Conservation (phyloP, 257 asterid species). For the Nicotiana obtusifolia region DNA sequence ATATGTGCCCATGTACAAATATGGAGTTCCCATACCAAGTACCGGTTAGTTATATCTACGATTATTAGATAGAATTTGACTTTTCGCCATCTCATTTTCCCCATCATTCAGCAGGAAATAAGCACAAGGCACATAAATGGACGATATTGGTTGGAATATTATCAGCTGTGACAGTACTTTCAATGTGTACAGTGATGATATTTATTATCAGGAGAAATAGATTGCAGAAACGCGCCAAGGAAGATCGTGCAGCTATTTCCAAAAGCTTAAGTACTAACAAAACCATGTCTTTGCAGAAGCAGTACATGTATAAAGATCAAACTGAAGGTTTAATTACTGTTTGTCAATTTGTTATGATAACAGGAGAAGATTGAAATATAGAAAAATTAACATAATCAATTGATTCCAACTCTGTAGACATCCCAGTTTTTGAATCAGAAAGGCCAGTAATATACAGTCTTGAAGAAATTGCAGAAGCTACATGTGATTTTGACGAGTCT, state of each 20-base stretch:
- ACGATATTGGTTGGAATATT: slow-evolving; percentile 35
- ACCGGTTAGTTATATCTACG: not conserved
- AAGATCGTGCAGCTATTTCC: slow-evolving; percentile 35
- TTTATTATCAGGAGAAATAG: slow-evolving; percentile 39
- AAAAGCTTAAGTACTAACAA: slow-evolving; percentile 31
- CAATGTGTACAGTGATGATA: slow-evolving; percentile 44
- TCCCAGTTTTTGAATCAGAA: slow-evolving; percentile 63
- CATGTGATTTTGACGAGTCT: slow-evolving; percentile 53
- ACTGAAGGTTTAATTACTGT: slow-evolving; percentile 39
- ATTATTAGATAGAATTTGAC: not conserved
- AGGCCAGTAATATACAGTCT: slow-evolving; percentile 50
- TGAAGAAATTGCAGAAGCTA: slow-evolving; percentile 71
- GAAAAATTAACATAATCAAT: slow-evolving; percentile 6
- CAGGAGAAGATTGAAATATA: not conserved
- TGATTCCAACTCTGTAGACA: slow-evolving; percentile 26
- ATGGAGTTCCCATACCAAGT: not conserved
- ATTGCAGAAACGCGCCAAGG: slow-evolving; percentile 15
- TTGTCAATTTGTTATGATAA: not conserved
- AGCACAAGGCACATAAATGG: slow-evolving; percentile 39
- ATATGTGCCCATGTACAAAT: slow-evolving; percentile 48
- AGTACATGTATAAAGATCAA: slow-evolving; percentile 23
- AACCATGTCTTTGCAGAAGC: slow-evolving; percentile 38
- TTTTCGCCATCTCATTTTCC: not conserved
- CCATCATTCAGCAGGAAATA: not conserved
- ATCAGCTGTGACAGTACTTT: slow-evolving; percentile 43